Conservation (phyloP, 2,329 filamentous ascomycete species). For the Colletotrichum sp. region DNA sequence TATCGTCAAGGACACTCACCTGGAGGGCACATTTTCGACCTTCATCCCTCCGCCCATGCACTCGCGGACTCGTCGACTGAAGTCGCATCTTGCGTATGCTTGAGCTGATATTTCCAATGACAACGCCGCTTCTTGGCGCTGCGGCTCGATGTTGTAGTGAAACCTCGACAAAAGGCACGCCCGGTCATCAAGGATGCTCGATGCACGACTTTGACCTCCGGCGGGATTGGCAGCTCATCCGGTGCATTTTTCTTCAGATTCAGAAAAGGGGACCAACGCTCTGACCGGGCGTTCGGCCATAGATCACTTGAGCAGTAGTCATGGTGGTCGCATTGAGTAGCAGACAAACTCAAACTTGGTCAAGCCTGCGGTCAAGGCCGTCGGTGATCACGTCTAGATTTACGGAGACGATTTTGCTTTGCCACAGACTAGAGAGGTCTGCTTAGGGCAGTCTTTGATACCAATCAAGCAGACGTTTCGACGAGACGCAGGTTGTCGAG, state of each 20-base stretch:
- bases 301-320: not conserved
- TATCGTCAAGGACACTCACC: not conserved
- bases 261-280: constrained; percentile 4
- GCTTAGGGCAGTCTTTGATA: not conserved
- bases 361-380: not conserved
- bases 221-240: not conserved
- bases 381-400: not conserved
- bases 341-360: not conserved
- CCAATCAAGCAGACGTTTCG: not conserved
- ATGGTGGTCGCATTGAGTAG: not conserved
- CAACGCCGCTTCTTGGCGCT: not conserved
- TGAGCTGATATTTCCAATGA: not conserved
- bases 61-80: not conserved
- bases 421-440: not conserved
- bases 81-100: not conserved
- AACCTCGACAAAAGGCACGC: not conserved
- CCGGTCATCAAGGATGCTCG: not conserved
- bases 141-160: not conserved
- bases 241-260: not conserved
- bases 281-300: constrained; percentile 9
- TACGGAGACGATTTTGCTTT: not conserved
- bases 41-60: not conserved
- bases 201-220: not conserved
- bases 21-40: not conserved
- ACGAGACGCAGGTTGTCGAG: not conserved